Percentiles rank a stretch among this genome's conserved stretches.
Conservation (phyloP, 441 rosid species). For the Euphorbia celastroides region DNA sequence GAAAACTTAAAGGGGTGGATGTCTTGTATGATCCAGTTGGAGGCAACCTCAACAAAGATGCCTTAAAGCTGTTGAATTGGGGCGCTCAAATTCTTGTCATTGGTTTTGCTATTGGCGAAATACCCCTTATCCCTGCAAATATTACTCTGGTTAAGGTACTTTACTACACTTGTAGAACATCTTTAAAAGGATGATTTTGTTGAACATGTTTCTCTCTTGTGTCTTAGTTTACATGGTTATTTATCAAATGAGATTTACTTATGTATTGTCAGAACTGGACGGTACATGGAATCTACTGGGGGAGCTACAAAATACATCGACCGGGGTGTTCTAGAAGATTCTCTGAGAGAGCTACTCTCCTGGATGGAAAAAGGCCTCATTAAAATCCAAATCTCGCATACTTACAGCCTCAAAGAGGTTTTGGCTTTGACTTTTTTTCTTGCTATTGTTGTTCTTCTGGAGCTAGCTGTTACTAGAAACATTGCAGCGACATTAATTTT, state of each 20-base stretch:
- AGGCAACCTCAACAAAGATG: conserved; percentile 69
- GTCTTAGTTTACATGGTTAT: too few relatives aligned
- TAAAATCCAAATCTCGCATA: conserved; percentile 66
- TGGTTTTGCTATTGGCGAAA: conserved; percentile 88
- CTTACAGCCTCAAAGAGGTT: conserved; percentile 65
- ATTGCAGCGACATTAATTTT: too few relatives aligned
- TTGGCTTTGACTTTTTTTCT: conserved; percentile 10
- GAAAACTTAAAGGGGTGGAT: conserved; percentile 84
- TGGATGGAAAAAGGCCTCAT: conserved; percentile 72
- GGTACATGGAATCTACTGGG: conserved; percentile 96
- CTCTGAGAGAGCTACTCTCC: conserved; percentile 65
- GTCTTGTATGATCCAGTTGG: conserved; percentile 94
- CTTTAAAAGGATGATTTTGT: too few relatives aligned
- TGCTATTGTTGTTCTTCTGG: background rate
- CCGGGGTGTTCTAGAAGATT: conserved; percentile 64
- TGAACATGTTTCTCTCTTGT: too few relatives aligned
- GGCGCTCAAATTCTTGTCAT: conserved; percentile 89
- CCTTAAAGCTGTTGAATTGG: conserved; percentile 84
- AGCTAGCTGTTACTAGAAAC: too few relatives aligned
- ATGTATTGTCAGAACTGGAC: conserved; percentile 74
- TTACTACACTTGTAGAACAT: background rate
- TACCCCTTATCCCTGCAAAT: conserved; percentile 79
- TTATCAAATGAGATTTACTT: background rate
- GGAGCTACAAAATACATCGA: conserved; percentile 61
- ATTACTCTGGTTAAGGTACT: conserved; percentile 86